A percentile compares a stretch with the other conserved stretches of the same genome.
These are phyloP conservation scores for Ilyonectria destructans DNA, from an alignment of 2,329 filamentous ascomycete genomes.

Conservation along the genomic window DNA sequence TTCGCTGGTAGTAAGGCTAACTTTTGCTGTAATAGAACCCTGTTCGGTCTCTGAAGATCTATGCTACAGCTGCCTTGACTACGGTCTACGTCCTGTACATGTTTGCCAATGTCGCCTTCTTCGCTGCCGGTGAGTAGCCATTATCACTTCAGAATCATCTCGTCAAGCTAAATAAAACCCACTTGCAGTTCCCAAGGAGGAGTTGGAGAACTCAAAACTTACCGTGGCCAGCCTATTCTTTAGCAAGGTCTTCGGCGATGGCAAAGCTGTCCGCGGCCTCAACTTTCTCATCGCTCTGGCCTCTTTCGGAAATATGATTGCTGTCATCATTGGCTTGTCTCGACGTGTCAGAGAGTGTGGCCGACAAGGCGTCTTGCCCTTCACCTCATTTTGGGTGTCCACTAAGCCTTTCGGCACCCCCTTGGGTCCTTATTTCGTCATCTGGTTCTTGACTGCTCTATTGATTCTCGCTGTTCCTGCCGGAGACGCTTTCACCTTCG, in stretches of 20 bases:
- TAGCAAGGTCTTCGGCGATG: conserved; percentile 26
- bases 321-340: conserved; percentile 26
- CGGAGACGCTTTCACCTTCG: conserved; percentile 27
- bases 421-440: conserved; percentile 20
- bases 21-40: conserved; percentile 17
- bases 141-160: neutral
- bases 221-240: conserved; percentile 25
- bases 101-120: conserved; percentile 30
- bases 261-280: conserved; percentile 18
- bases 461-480: conserved; percentile 27
- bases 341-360: conserved; percentile 25
- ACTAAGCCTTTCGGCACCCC: conserved; percentile 20
- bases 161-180: neutral
- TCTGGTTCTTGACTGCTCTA: conserved; percentile 25
- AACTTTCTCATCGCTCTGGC: conserved; percentile 25
- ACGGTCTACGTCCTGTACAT: conserved; percentile 27
- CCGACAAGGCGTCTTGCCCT: conserved; percentile 22
- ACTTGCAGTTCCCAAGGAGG: conserved; percentile 18
- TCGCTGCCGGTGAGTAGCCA: conserved; percentile 18
- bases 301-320: conserved; percentile 29
- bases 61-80: conserved; percentile 27
- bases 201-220: conserved; percentile 22
- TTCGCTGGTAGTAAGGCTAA: neutral
- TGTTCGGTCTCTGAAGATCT: conserved; percentile 25
- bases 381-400: conserved; percentile 15